A percentile compares a stretch with the other conserved stretches of the same genome.
Conservation (phyloP, 768 basidiomycete genomes). For the Hortiboletus flavorubellus region DNA sequence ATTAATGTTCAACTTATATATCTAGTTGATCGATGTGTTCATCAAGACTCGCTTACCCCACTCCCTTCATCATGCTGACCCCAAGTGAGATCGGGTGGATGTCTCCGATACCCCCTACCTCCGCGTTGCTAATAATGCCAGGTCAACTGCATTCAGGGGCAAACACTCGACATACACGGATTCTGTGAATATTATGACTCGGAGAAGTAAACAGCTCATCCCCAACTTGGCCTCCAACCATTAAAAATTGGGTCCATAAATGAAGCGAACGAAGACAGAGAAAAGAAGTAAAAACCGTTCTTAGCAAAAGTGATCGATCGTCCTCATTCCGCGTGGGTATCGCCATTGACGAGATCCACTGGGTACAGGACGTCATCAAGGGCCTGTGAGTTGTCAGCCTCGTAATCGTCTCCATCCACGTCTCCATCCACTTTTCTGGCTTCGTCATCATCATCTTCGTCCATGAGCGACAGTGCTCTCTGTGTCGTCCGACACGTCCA, state of each 20-base stretch:
- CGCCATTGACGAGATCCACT: constrained; percentile 19
- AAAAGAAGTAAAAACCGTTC: not conserved
- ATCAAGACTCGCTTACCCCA: not conserved
- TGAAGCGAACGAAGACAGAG: not conserved
- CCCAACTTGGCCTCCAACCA: not conserved
- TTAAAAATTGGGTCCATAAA: not conserved
- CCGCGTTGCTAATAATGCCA: not conserved
- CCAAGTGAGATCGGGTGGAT: not conserved
- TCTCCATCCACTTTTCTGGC: not conserved
- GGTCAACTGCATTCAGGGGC: not conserved
- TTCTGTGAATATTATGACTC: not conserved
- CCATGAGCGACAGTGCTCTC: constrained; percentile 64
- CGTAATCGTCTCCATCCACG: constrained; percentile 12
- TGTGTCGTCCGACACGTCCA: constrained; percentile 27
- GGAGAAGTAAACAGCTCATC: not conserved
- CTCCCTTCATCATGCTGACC: not conserved
- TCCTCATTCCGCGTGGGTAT: constrained; percentile 16
- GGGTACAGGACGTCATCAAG: not conserved
- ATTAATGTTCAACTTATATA: too few relatives aligned
- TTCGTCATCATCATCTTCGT: constrained; percentile 51
- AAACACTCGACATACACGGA: not conserved
- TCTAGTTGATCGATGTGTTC: not conserved
- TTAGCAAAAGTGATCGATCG: not conserved
- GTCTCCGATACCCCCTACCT: not conserved
- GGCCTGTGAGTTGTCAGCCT: not conserved